A percentile compares a stretch with the other conserved stretches of the same genome.
phyloP scores from a whole-genome alignment of 768 basidiomycete species.

The Termitomyces titanicus region DNA sequence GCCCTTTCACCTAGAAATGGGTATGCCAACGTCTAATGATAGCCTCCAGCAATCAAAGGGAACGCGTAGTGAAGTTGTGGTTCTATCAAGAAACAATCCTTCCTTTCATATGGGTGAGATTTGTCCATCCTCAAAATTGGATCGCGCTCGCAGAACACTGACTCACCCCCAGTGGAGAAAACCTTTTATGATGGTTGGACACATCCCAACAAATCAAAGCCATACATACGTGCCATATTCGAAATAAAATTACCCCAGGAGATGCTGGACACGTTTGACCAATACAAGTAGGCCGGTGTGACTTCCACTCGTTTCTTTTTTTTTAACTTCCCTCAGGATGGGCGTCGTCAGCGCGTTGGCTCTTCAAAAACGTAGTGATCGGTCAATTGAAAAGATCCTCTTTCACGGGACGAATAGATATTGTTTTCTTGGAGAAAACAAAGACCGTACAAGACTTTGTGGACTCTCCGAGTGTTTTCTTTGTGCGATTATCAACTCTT shows the following conservation, averaged over 20 bases:
- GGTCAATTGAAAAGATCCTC: slow-evolving; percentile 52
- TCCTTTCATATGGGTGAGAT: slow-evolving; percentile 39
- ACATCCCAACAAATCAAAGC: slow-evolving; percentile 17
- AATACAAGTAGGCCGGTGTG: slow-evolving; percentile 12
- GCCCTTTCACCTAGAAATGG: not conserved
- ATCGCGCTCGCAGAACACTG: not conserved
- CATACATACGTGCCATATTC: slow-evolving; percentile 16
- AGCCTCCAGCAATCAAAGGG: slow-evolving; percentile 38
- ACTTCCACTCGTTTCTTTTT: not conserved
- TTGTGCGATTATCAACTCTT: slow-evolving; percentile 53
- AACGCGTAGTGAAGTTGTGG: slow-evolving; percentile 39
- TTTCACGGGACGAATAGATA: slow-evolving; percentile 67
- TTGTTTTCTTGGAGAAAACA: slow-evolving; percentile 55
- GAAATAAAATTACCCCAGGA: slow-evolving; percentile 13
- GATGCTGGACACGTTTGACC: slow-evolving; percentile 11
- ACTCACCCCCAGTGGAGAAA: slow-evolving; percentile 12
- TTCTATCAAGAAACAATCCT: slow-evolving; percentile 31
- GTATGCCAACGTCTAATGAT: not conserved
- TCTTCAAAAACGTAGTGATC: slow-evolving; percentile 20
- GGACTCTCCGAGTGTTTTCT: slow-evolving; percentile 46
- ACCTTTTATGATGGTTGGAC: slow-evolving; percentile 18
- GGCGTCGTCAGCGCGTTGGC: slow-evolving; percentile 24
- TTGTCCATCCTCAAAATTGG: slow-evolving; percentile 5
- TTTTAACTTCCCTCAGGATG: slow-evolving; percentile 23
- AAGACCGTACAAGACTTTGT: slow-evolving; percentile 44